Evolutionary conservation across 768 basidiomycete species (phyloP), one percentile per base, ranked within the genome.

Genomic region (Leucocoprinus birnbaumii): DNA sequence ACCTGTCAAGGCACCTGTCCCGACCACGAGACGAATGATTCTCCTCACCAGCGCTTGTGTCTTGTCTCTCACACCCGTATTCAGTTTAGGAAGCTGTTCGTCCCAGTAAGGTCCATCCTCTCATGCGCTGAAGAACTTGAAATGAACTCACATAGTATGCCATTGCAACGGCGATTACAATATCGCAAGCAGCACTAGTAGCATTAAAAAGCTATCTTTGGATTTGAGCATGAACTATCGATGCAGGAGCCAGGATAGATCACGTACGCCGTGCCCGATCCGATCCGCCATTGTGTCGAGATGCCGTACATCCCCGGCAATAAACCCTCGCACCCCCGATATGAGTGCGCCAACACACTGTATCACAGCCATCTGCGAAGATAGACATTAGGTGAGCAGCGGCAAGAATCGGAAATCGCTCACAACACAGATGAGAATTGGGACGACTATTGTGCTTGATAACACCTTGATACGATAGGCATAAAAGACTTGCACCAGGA

Each of bases 391-490:
- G 22, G n/a, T 14, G 47, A 18, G 35, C 31, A 25, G 21, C 34
- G 19, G 21, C n/a, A 21, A 18, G 13, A 11, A 48, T 25, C 21
- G 18, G 31, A 31, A 48, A 26, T 6, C 11, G 21, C 47, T 7
- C 10, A 61, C 48, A 37, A 34, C 9, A 24, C 47, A 34, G 4
- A 65, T 58, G 6, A 58, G 16, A 16, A 40, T 31, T 13, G 56
- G 21, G 13, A 65, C 21, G 8, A 53, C 6, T 2, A 45, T 58
- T 19, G 56, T 63, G 58, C 56, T 55, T 1, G 66, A 65, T n/a
- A 73, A 57, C 18, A 70, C 51, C 31, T 58, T 58, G 25, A 73
- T 68, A 14, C 70, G 66, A 49, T 69, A 67, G n/a, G 68, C 69
- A 61, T 69, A 73, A 27, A 67, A 64, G 34, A 62, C 55, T 51